Conservation (phyloP, 2,329 filamentous ascomycete species). For the Aspergillus sp. region DNA sequence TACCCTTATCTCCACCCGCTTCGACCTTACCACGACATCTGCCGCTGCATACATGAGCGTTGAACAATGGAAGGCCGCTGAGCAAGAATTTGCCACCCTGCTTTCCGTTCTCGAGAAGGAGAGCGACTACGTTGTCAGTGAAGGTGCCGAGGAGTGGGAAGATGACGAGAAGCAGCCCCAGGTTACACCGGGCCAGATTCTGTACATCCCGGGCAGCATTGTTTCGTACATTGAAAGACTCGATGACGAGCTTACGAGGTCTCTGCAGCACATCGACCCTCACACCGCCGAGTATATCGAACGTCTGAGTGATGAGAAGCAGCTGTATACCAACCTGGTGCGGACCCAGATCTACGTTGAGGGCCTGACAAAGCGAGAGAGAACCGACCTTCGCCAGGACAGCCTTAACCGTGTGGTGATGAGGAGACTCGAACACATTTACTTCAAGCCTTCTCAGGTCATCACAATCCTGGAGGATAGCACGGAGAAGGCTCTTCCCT, state of each 20-base stretch:
- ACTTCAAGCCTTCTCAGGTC: slow-evolving; percentile 97
- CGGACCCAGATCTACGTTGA: slow-evolving; percentile 88
- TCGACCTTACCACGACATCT: slow-evolving; percentile 81
- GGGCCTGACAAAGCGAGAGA: slow-evolving; percentile 66
- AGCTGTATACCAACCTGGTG: slow-evolving; percentile 89
- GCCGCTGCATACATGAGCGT: slow-evolving; percentile 78
- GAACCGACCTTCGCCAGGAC: slow-evolving; percentile 76
- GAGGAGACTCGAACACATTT: slow-evolving; percentile 92
- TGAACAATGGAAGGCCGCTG: slow-evolving; percentile 95
- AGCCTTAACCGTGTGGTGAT: slow-evolving; percentile 90
- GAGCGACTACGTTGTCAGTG: slow-evolving; percentile 79
- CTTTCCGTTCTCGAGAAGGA: slow-evolving; percentile 77
- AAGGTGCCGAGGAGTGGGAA: slow-evolving; percentile 96
- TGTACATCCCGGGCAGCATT: slow-evolving; percentile 91
- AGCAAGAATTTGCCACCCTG: slow-evolving; percentile 78
- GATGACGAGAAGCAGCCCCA: slow-evolving; percentile 92
- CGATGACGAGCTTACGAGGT: slow-evolving; percentile 94
- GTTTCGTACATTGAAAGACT: slow-evolving; percentile 93
- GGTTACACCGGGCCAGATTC: slow-evolving; percentile 69
- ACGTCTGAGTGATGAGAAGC: slow-evolving; percentile 83
- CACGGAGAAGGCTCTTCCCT: slow-evolving; percentile 79
- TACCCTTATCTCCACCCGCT: slow-evolving; percentile 87
- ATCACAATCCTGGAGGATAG: slow-evolving; percentile 92
- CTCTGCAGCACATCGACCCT: slow-evolving; percentile 95
- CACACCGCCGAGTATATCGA: slow-evolving; percentile 99